Percentiles rank a stretch among this genome's conserved stretches.
Conservation (phyloP, 1,284 basidiomycete species). For the Xerocomus nothofagi region DNA sequence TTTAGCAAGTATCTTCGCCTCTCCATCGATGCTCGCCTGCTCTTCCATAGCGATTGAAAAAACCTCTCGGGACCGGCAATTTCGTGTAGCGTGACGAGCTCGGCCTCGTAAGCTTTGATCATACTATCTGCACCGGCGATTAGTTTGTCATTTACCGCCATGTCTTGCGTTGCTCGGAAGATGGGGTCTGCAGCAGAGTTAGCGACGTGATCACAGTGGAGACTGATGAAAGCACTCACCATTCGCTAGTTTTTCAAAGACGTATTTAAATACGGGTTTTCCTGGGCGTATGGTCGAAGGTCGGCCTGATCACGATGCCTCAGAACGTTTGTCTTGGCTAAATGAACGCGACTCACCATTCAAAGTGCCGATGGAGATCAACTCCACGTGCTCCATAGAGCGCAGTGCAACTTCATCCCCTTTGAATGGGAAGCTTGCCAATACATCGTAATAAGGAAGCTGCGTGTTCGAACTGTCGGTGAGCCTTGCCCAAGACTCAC, state of each 20-base stretch:
- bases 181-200: conserved; percentile 55
- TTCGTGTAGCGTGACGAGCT: conserved; percentile 66
- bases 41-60: conserved; percentile 44
- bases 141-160: conserved; percentile 73
- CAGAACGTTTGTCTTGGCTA: background rate
- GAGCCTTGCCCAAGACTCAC: background rate
- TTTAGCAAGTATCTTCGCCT: conserved; percentile 70
- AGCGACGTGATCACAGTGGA: background rate
- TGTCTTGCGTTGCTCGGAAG: conserved; percentile 83
- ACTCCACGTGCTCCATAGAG: conserved; percentile 86
- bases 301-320: conserved; percentile 54
- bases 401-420: conserved; percentile 82
- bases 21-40: conserved; percentile 54
- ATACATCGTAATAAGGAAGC: conserved; percentile 81
- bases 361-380: conserved; percentile 77
- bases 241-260: conserved; percentile 78
- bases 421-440: conserved; percentile 90
- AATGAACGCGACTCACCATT: conserved; percentile 52
- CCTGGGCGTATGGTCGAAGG: conserved; percentile 85
- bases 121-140: conserved; percentile 67
- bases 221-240: conserved; percentile 47
- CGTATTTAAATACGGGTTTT: conserved; percentile 85
- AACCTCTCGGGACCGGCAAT: conserved; percentile 50
- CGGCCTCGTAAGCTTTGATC: conserved; percentile 74
- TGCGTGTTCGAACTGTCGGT: conserved; percentile 28